Evolutionary conservation across 805 yeast species (phyloP), one percentile per base, ranked within the genome.

Genomic region (Candida sonorensis): DNA sequence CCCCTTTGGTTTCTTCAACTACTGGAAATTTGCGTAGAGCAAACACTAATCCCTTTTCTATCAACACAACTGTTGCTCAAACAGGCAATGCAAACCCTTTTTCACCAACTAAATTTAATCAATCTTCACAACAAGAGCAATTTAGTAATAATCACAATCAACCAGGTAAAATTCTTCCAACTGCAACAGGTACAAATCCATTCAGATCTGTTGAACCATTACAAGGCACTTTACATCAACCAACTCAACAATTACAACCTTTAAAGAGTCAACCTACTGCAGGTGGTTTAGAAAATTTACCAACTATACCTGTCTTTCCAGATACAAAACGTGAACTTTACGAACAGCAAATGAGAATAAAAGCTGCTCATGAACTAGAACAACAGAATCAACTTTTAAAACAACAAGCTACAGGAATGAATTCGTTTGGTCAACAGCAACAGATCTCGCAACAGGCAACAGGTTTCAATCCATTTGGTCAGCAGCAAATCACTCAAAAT

Each of bases 291-390:
- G 88, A 81, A 48, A 61, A 62, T 31, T 53, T 80, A 27, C 79
- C 79, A 8, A 80, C 87, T 1, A 59, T 71, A 4, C 72, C 86
- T 3, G 82, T 78, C 7, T 81, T 79, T 45, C 85, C 84, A 0
- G 76, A 77, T 44, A 76, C 83, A n/a, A 44, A 48, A 34, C 37
- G 42, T 15, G 53, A 45, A 15, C 29, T 23, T 15, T 41, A 36
- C 18, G 35, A 46, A 23, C 46, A 49, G 11, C 51, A 41, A 25
- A 26, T 41, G 23, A 42, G 36, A 17, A 16, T 27, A 23, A 38
- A 42, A 25, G 55, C 56, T 2, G 35, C 32, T 10, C 23, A 29
- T 7, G 43, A 50, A 25, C 31, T 51, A 11, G 43, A 48, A 29
- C 50, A 49, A 24, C 48, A 44, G 10, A 44, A 44, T 27, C 15